Base-by-base conservation (phyloP, 495 filamentous ascomycete genomes). In the Penicillium bialowiezense region DNA sequence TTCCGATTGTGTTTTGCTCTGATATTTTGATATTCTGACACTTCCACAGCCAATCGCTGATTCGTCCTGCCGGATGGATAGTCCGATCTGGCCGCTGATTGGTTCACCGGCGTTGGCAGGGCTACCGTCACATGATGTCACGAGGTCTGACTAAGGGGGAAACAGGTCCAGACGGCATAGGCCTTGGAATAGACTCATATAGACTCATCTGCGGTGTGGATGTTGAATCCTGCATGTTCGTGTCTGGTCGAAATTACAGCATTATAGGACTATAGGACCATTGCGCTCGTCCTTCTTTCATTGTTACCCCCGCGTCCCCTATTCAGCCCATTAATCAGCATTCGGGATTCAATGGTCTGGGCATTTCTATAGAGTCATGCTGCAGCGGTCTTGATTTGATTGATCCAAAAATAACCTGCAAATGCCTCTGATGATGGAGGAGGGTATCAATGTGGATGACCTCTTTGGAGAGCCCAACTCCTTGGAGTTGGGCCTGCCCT, bases 381-480 rank as follows among this genome's bases (percentile, higher is more conserved):
- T 48, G 41, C 29, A 28, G 24, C 24, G 7, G 7, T 15, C 39
- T 40, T 40, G 45, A 48, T 48, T 8, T 12, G 24, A 23, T 32
- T 32, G 29, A 32, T 32, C 4, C 21, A 38, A 38, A 15, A 18
- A 29, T 24, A 31, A 31, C 21, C 23, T 15, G 24, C 29, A 20
- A 32, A 74, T 73, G 65, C 69, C 65, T 42, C 58, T 77, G 56
- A 80, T 76, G 41, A 89, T 89, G 85, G 86, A 88, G 28, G 79
- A 88, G 58, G 73, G 78, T 18, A 75, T 88, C 49, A 82, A 86
- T 51, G 74, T 83, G 48, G 83, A 88, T 47, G 85, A 90, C 66
- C 77, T 96, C 23, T 91, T 90, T 63, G 87, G 85, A 19, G 89
- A 91, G 67, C 71, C 77, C 37, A 75, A 77, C 53, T 64, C 72